These are phyloP conservation scores for Talaromyces ruber DNA, from an alignment of 495 filamentous ascomycete genomes.

Conservation along the genomic window DNA sequence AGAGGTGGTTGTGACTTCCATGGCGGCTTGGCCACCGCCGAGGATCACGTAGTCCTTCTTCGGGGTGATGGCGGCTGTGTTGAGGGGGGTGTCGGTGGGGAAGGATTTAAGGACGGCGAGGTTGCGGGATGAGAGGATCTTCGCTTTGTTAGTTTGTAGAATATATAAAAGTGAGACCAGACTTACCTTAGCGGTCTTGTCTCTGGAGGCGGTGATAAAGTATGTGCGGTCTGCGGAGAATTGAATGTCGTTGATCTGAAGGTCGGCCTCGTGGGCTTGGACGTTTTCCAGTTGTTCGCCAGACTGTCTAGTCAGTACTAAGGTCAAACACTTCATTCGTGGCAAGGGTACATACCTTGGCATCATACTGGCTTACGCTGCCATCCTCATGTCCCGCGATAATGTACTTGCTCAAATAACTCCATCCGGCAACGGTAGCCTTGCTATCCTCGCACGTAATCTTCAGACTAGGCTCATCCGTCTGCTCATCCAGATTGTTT, in stretches of 20 bases:
- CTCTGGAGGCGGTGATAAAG: slow-evolving; percentile 95
- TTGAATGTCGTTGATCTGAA: slow-evolving; percentile 86
- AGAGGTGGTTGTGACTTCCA: slow-evolving; percentile 97
- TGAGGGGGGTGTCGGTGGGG: slow-evolving; percentile 87
- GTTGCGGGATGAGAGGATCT: slow-evolving; percentile 73
- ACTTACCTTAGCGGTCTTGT: slow-evolving; percentile 86
- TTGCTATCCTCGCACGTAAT: slow-evolving; percentile 94
- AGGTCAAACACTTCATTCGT: not conserved
- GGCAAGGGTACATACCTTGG: slow-evolving; percentile 50
- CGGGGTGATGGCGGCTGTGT: slow-evolving; percentile 84
- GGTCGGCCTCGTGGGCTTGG: slow-evolving; percentile 73
- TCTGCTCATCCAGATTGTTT: slow-evolving; percentile 50
- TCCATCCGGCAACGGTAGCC: slow-evolving; percentile 94
- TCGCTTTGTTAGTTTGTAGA: slow-evolving; percentile 2
- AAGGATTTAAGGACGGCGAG: slow-evolving; percentile 92
- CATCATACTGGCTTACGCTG: slow-evolving; percentile 87
- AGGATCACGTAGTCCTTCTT: slow-evolving; percentile 97
- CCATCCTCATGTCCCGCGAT: slow-evolving; percentile 97
- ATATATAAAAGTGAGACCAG: not conserved
- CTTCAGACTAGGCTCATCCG: slow-evolving; percentile 65
- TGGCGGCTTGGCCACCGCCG: slow-evolving; percentile 94
- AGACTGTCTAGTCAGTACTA: slow-evolving; percentile 36
- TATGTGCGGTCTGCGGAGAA: slow-evolving; percentile 91
- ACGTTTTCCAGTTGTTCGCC: slow-evolving; percentile 75
- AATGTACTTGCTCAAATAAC: slow-evolving; percentile 85